Evolutionary conservation across 208 protist species (phyloP).

Genomic region (Leishmania lainsoni): DNA sequence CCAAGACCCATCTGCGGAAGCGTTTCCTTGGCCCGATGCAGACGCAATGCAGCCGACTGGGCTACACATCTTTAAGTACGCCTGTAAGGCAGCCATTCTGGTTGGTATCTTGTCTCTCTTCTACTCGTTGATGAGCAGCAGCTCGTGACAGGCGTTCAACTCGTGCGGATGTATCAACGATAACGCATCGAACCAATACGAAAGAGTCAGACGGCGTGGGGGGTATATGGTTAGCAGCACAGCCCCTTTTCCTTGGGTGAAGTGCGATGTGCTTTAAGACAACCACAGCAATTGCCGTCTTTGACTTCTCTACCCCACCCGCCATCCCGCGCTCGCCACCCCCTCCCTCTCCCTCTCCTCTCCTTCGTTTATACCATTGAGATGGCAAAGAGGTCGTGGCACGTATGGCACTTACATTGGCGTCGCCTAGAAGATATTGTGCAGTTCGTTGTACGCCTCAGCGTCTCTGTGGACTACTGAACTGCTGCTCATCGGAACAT

Average conservation of each 20-base stretch:
- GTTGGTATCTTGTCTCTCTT: slow-evolving; percentile 11
- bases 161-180: background rate
- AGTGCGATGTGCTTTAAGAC: background rate
- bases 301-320: background rate
- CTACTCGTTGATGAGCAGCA: slow-evolving; percentile 4
- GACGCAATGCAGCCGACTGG: slow-evolving; percentile 4
- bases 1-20: slow-evolving; percentile 4
- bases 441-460: background rate
- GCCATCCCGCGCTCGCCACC: background rate
- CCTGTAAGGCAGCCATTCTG: background rate
- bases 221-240: background rate
- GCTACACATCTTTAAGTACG: background rate
- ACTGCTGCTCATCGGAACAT: background rate
- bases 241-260: background rate
- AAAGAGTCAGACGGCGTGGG: background rate
- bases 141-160: background rate
- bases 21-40: slow-evolving; percentile 37
- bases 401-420: background rate
- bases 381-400: background rate
- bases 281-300: background rate
- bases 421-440: background rate
- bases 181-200: background rate
- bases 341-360: background rate
- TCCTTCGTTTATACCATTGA: too few species aligned
- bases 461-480: too few species aligned